These are phyloP conservation scores for Mycena kentingensis DNA, from an alignment of 768 basidiomycete species.

Conservation along the genomic window DNA sequence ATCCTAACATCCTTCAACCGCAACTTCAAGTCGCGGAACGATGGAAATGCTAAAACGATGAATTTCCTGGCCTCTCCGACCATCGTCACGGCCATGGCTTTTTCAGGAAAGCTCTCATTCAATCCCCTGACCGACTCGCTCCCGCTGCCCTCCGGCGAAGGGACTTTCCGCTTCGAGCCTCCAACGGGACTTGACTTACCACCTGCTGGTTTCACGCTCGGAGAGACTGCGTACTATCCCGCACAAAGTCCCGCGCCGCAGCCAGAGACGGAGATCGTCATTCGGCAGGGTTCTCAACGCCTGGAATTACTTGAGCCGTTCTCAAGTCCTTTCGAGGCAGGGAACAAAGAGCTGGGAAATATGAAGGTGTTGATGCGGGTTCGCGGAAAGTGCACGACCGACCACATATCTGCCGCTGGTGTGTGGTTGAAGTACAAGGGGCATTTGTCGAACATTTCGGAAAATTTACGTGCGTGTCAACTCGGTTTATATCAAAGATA, in stretches of 20 bases:
- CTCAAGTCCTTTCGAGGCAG: conserved; percentile 65
- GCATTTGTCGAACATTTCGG: conserved; percentile 93
- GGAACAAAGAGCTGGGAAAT: conserved; percentile 70
- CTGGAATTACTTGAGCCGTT: conserved; percentile 90
- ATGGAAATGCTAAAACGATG: conserved; percentile 92
- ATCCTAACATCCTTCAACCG: conserved; percentile 98
- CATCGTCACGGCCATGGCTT: conserved; percentile 96
- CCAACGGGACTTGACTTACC: conserved; percentile 88
- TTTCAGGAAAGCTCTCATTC: conserved; percentile 91
- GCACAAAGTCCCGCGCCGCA: conserved; percentile 69
- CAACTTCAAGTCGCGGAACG: conserved; percentile 88
- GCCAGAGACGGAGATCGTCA: conserved; percentile 75
- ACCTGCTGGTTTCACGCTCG: conserved; percentile 74
- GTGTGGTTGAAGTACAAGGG: conserved; percentile 99
- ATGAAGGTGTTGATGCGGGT: conserved; percentile 89
- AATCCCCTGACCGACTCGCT: conserved; percentile 86
- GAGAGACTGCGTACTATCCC: conserved; percentile 78
- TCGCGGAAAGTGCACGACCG: conserved; percentile 98
- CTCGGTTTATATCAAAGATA: conserved; percentile 1
- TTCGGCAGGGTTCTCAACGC: conserved; percentile 77
- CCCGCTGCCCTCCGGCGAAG: conserved; percentile 65
- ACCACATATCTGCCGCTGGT: conserved; percentile 97
- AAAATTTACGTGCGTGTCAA: conserved; percentile 79
- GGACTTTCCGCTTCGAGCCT: conserved; percentile 79
- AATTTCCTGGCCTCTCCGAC: conserved; percentile 98